Conservation (phyloP, 2,329 filamentous ascomycete species). For the Camillea tinctor region DNA sequence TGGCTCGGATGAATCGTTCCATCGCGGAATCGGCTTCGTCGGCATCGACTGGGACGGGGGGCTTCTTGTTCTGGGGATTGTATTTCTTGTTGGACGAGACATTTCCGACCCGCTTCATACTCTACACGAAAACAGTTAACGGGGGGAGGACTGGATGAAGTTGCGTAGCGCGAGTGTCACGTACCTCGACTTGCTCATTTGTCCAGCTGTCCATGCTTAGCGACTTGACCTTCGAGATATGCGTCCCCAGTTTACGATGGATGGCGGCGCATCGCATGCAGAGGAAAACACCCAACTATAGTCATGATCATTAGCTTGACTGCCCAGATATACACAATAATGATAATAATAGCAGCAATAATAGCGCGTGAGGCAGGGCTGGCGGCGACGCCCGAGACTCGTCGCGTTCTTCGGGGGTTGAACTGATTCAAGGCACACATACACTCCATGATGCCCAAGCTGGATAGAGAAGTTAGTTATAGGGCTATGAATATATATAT, state of each 20-base stretch:
- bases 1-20: conserved; percentile 92
- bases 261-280: conserved; percentile 97
- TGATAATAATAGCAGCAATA: too few relatives aligned
- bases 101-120: conserved; percentile 93
- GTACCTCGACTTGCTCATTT: conserved; percentile 91
- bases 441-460: conserved; percentile 98
- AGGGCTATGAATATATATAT: too few relatives aligned
- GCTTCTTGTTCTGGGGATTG: conserved; percentile 80
- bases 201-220: conserved; percentile 98
- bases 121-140: conserved; percentile 50
- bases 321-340: conserved; percentile 6
- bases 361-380: conserved; percentile 1
- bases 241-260: conserved; percentile 94
- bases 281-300: conserved; percentile 86
- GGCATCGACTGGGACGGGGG: conserved; percentile 81
- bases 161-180: conserved; percentile 28
- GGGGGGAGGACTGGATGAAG: background rate
- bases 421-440: conserved; percentile 42
- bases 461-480: conserved; percentile 38
- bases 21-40: conserved; percentile 93
- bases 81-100: conserved; percentile 80
- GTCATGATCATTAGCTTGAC: conserved; percentile 21
- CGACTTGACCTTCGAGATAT: conserved; percentile 98
- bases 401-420: background rate
- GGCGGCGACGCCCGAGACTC: conserved; percentile 1